Evolutionary conservation across 345 rosid genomes (phyloP).

Genomic region (Sisymbrium irio): DNA sequence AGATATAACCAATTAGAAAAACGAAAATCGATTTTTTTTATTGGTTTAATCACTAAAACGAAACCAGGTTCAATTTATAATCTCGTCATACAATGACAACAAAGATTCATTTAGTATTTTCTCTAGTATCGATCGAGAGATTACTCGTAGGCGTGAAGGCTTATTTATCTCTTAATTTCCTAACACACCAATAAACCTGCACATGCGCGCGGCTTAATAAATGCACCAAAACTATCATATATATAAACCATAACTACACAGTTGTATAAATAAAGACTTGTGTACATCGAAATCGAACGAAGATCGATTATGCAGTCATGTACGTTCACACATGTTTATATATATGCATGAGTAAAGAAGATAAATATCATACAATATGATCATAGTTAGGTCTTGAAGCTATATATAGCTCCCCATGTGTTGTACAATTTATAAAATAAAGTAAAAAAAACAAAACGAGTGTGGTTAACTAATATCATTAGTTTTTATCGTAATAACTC

Average conservation of each 20-base stretch:
- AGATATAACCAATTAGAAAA: too few relatives aligned
- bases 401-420: conserved; percentile 12
- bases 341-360: not conserved
- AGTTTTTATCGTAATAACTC: not conserved
- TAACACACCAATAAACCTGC: too few relatives aligned
- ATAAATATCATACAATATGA: not conserved
- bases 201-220: too few relatives aligned
- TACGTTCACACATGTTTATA: not conserved
- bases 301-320: not conserved
- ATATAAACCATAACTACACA: not conserved
- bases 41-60: too few relatives aligned
- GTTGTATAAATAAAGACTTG: not conserved
- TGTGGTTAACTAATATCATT: not conserved
- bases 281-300: not conserved
- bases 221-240: too few relatives aligned
- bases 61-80: too few relatives aligned
- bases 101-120: too few relatives aligned
- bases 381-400: conserved; percentile 20
- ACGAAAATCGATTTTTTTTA: too few relatives aligned
- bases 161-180: too few relatives aligned
- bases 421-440: not conserved
- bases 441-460: not conserved
- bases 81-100: too few relatives aligned
- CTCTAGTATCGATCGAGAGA: too few relatives aligned
- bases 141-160: too few relatives aligned